These are phyloP conservation scores for Akanthomyces muscarius DNA, from an alignment of 2,329 filamentous ascomycete genomes.

Conservation along the genomic window DNA sequence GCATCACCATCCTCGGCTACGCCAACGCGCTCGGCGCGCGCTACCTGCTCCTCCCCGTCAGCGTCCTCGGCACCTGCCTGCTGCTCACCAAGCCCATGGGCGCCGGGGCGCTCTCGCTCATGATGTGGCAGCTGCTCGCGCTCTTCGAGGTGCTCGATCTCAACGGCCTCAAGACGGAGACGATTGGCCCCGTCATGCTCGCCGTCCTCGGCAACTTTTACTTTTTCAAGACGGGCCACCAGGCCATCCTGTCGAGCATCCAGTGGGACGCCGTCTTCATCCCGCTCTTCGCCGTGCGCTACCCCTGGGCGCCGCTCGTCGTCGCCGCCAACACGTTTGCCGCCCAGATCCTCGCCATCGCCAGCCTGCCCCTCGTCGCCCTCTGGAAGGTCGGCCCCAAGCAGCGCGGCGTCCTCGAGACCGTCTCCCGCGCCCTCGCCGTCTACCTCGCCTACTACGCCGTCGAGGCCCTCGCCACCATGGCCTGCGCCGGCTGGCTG, in stretches of 20 bases:
- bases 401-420: conserved; percentile 63
- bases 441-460: conserved; percentile 80
- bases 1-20: conserved; percentile 82
- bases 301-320: conserved; percentile 84
- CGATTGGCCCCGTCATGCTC: conserved; percentile 80
- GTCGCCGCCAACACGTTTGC: conserved; percentile 85
- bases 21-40: conserved; percentile 89
- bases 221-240: conserved; percentile 97
- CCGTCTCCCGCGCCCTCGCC: conserved; percentile 65
- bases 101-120: conserved; percentile 73
- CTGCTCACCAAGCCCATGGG: conserved; percentile 95
- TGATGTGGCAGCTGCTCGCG: conserved; percentile 85
- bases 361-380: conserved; percentile 73
- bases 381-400: conserved; percentile 87
- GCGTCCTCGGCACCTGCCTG: conserved; percentile 71
- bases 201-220: conserved; percentile 89
- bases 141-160: conserved; percentile 62
- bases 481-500: conserved; percentile 84
- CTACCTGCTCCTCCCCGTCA: conserved; percentile 78
- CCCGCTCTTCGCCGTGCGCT: conserved; percentile 73
- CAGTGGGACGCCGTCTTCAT: conserved; percentile 98
- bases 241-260: conserved; percentile 79
- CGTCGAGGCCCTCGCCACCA: conserved; percentile 77
- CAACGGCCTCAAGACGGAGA: conserved; percentile 56
- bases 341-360: conserved; percentile 77